phyloP scores from a whole-genome alignment of 371 early-diverging fungal genomes.

The Catenaria anguillulae region DNA sequence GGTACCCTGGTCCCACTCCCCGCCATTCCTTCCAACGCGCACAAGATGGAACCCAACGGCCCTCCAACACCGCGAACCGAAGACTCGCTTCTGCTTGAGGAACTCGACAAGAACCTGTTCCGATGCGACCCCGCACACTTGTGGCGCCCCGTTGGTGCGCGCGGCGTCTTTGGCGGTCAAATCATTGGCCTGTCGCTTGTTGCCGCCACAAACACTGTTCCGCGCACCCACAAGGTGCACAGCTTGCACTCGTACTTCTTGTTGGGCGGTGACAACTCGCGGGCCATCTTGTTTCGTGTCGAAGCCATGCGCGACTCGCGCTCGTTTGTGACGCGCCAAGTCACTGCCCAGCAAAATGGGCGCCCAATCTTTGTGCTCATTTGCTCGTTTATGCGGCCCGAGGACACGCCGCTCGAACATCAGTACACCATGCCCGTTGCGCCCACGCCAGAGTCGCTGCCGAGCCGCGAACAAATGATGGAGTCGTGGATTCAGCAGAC shows the following conservation, averaged over 20 bases:
- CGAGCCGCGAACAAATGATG: conserved; percentile 17
- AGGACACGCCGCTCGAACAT: conserved; percentile 17
- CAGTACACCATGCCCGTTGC: conserved; percentile 38
- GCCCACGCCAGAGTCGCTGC: conserved; percentile 39
- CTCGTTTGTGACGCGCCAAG: conserved; percentile 24
- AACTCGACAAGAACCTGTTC: conserved; percentile 32
- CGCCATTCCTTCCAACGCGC: no score
- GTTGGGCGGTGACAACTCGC: conserved; percentile 39
- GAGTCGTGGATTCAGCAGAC: conserved; percentile 13
- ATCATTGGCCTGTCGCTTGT: conserved; percentile 70
- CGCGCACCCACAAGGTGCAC: conserved; percentile 49
- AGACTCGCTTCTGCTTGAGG: background rate
- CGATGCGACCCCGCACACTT: conserved; percentile 42
- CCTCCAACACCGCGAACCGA: no score
- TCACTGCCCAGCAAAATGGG: conserved; percentile 37
- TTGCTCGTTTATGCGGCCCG: conserved; percentile 20
- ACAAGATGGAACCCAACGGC: no score
- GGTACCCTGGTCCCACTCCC: no score
- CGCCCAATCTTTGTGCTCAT: conserved; percentile 27
- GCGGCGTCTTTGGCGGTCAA: conserved; percentile 81
- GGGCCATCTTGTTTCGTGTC: conserved; percentile 48
- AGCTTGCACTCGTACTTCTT: conserved; percentile 63
- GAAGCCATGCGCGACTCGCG: conserved; percentile 41
- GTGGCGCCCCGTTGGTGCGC: conserved; percentile 67
- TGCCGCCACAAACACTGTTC: conserved; percentile 66